These are phyloP conservation scores for Epicoccum nigrum DNA, from an alignment of 2,329 filamentous ascomycete genomes.

Conservation along the genomic window DNA sequence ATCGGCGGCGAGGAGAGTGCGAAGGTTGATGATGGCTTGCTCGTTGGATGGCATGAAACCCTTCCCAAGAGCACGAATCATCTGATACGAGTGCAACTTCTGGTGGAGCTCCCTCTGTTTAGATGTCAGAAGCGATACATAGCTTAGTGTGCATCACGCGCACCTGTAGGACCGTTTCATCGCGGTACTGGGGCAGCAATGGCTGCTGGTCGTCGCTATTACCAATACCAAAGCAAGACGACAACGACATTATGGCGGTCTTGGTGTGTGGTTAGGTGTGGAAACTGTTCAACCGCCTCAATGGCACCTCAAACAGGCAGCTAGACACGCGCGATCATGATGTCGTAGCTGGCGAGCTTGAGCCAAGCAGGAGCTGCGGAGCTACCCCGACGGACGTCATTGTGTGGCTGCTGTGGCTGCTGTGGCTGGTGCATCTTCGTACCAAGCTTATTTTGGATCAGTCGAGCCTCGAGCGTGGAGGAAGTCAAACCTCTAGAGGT, in stretches of 20 bases:
- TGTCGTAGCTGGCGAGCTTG: constrained; percentile 11
- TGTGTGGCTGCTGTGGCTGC: constrained; percentile 11
- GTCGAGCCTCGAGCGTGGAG: neutral
- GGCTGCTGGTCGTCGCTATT: constrained; percentile 70
- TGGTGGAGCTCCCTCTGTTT: constrained; percentile 76
- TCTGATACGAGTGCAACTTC: constrained; percentile 93
- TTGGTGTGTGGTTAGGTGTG: neutral
- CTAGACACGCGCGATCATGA: constrained; percentile 7
- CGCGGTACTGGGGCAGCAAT: constrained; percentile 78
- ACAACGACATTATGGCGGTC: constrained; percentile 61
- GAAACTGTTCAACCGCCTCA: constrained; percentile 3
- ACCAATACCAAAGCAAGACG: constrained; percentile 69
- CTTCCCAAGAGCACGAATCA: constrained; percentile 78
- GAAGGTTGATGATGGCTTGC: constrained; percentile 78
- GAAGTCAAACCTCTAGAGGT: constrained; percentile 12
- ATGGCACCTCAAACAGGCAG: constrained; percentile 9
- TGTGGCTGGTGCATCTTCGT: too few relatives aligned
- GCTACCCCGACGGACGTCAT: constrained; percentile 18
- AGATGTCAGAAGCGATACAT: constrained; percentile 2
- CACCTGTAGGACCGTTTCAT: constrained; percentile 70
- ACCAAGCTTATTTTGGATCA: neutral
- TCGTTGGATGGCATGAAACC: constrained; percentile 94
- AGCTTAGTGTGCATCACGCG: neutral
- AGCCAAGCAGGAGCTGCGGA: constrained; percentile 7
- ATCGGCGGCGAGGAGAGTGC: constrained; percentile 77